Evolutionary conservation across 306 rosid species (phyloP), one percentile per base, ranked within the genome.

Genomic region (Heteromeles arbutifolia): DNA sequence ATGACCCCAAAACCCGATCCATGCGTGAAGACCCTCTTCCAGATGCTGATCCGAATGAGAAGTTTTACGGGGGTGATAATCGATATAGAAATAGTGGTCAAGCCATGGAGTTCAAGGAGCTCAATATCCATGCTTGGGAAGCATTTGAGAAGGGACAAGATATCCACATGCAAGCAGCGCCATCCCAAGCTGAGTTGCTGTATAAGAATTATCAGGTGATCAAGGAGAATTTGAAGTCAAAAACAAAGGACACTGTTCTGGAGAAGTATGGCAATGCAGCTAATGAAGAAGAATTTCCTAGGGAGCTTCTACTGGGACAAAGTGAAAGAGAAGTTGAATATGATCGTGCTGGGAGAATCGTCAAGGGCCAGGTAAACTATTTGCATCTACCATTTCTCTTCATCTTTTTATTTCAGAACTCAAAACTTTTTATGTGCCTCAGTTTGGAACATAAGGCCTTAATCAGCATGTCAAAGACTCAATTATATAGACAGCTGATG

Each of bases 21-120:
- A 90, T 87, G 95, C 81, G 92, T 50, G 92, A 90, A 57, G 92
- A 90, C 76, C 95, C 95, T 31, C 89, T 87, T 82, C 90, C 89
- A 12, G 87, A 90, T 86, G 89, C 90, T 7, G 95, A 87, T 72
- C 90, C 89, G 15, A 90, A 84, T 77, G 90, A 90, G 69, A 90
- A 86, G 75, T 90, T 90, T 43, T 88, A 90, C 43, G 77, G 17
- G 28, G 91, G 92, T 14, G 96, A 88, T 67, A 90, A 88, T 85
- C 86, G 83, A 77, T 80, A 86, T 67, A 86, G 93, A 77, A 77
- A 72, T 44, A 85, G 84, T 67, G 93, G 93, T 58, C 91, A 90
- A 85, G 90, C 93, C 21, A 67, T 88, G 87, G 91, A 88, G 56
- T 90, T 90, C 79, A 83, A 88, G 83, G 80, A 90, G 25, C 77